phyloP scores from a whole-genome alignment of 768 basidiomycete genomes.

The Termitomyces sp. region DNA sequence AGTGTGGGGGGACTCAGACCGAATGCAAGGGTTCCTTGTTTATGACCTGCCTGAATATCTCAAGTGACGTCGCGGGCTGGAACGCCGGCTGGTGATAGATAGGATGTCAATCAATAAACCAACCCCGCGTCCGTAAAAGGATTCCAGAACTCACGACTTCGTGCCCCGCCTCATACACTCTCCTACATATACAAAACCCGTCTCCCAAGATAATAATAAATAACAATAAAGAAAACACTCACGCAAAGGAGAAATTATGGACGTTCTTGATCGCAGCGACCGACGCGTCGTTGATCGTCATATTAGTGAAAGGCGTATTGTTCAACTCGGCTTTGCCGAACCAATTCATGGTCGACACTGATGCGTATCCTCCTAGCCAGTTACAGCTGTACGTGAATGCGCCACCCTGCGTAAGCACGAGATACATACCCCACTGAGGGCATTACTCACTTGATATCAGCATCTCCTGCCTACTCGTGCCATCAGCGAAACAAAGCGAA shows the following conservation, averaged over 20 bases:
- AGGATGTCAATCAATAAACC: too few relatives aligned
- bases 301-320: slow-evolving; percentile 38
- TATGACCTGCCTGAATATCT: slow-evolving; percentile 55
- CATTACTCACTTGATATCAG: slow-evolving; percentile 40
- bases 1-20: too few relatives aligned
- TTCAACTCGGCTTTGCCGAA: slow-evolving; percentile 34
- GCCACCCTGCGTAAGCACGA: too few relatives aligned
- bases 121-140: neutral
- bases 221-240: slow-evolving; percentile 20
- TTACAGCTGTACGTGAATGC: slow-evolving; percentile 34
- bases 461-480: slow-evolving; percentile 35
- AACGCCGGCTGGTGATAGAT: slow-evolving; percentile 45
- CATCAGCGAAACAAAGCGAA: neutral
- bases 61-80: slow-evolving; percentile 51
- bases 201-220: too few relatives aligned
- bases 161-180: slow-evolving; percentile 55
- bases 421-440: too few relatives aligned
- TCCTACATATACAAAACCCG: slow-evolving; percentile 18
- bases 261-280: slow-evolving; percentile 61
- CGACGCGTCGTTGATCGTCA: slow-evolving; percentile 46
- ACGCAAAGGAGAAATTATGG: slow-evolving; percentile 66
- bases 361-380: slow-evolving; percentile 38
- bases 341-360: slow-evolving; percentile 40
- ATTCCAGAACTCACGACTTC: slow-evolving; percentile 45
- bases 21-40: slow-evolving; percentile 49